Evolutionary conservation across 148 eudicot genomes (phyloP).

Genomic region (Rhododendron henanense): DNA sequence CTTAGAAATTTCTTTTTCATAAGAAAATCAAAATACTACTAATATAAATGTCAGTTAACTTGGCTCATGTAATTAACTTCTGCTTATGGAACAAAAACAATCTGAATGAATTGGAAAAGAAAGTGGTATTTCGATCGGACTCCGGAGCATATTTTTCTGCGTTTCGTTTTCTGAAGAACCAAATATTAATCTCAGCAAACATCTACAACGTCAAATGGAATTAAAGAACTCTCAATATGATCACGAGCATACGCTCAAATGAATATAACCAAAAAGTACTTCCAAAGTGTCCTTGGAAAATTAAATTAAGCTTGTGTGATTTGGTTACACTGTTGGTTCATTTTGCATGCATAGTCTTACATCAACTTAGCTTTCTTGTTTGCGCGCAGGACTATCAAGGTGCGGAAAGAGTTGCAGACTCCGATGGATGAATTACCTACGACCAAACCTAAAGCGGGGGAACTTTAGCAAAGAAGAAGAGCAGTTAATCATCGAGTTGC

Average conservation of each 20-base stretch:
- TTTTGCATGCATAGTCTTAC: background rate
- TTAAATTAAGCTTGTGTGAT: background rate
- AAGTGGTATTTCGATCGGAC: too few relatives aligned
- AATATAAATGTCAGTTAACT: background rate
- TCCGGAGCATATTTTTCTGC: background rate
- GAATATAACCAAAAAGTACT: background rate
- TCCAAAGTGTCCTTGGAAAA: background rate
- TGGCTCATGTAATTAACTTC: background rate
- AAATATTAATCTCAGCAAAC: background rate
- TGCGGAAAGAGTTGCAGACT: constrained; percentile 74
- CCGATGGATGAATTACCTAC: constrained; percentile 40
- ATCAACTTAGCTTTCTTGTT: background rate
- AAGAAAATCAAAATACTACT: too few relatives aligned
- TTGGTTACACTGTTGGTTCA: background rate
- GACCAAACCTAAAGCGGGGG: constrained; percentile 55
- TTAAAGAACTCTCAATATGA: background rate
- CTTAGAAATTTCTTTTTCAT: too few relatives aligned
- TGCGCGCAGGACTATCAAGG: constrained; percentile 35
- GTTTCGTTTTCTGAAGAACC: background rate
- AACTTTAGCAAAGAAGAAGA: constrained; percentile 53
- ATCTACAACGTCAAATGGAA: background rate
- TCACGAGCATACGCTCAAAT: background rate
- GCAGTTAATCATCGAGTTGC: constrained; percentile 44
- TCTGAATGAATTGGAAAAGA: background rate
- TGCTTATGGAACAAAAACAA: background rate